phyloP scores from a whole-genome alignment of 2,329 filamentous ascomycete genomes.

The Cadophora luteo-olivacea region DNA sequence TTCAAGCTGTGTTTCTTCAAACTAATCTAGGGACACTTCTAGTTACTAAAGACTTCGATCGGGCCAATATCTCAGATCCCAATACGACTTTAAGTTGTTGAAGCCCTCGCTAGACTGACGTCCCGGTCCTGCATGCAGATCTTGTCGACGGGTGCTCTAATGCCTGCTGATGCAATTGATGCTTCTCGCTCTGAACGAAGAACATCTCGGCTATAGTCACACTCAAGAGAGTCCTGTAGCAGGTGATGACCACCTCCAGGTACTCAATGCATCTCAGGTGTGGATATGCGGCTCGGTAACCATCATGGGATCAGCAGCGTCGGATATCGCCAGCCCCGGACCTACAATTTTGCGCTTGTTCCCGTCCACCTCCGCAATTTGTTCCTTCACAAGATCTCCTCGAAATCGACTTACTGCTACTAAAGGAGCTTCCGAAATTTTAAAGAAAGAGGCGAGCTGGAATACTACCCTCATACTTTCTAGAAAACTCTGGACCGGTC shows the following conservation, averaged over 20 bases:
- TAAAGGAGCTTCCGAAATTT: background rate
- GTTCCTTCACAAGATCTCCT: background rate
- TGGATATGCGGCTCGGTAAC: background rate
- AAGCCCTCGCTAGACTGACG: conserved; percentile 1
- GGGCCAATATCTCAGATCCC: background rate
- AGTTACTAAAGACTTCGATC: background rate
- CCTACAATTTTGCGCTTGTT: background rate
- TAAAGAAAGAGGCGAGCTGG: background rate
- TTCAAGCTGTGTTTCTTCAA: background rate
- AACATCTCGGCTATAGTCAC: background rate
- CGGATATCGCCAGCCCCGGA: background rate
- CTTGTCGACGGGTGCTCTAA: background rate
- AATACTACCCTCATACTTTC: background rate
- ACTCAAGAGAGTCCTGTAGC: background rate
- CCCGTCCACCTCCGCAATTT: background rate
- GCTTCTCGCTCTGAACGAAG: background rate
- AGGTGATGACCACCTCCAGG: background rate
- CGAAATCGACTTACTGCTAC: background rate
- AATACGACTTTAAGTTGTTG: background rate
- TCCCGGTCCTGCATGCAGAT: conserved; percentile 7
- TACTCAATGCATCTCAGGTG: background rate
- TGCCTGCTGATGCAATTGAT: background rate
- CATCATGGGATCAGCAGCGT: background rate
- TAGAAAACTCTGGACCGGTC: background rate
- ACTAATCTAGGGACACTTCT: background rate